Percentiles rank a stretch among this genome's conserved stretches.
Evolutionary conservation across 495 filamentous ascomycete genomes (phyloP).

Genomic region (Immersiella caudata): DNA sequence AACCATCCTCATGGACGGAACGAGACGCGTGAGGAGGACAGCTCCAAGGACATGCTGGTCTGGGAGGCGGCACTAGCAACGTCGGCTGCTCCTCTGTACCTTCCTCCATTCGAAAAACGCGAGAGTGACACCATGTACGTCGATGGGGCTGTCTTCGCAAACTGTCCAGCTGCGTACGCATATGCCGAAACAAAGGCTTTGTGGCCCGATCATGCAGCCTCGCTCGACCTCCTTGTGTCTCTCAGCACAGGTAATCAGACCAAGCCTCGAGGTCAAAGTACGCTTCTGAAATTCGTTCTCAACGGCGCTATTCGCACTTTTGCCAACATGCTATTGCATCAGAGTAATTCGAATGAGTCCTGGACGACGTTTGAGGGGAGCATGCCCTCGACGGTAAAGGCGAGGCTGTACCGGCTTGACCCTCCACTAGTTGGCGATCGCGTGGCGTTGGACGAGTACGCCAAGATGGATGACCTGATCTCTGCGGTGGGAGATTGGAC

Average conservation of each 20-base stretch:
- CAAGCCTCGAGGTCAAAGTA: neutral
- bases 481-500: neutral
- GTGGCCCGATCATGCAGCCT: neutral
- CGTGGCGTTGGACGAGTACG: neutral
- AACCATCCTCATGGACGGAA: neutral
- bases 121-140: neutral
- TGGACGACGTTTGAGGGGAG: neutral
- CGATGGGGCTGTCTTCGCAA: neutral
- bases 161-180: neutral
- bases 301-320: neutral
- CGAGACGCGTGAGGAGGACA: neutral
- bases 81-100: neutral
- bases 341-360: conserved; percentile 1
- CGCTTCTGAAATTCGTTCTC: conserved; percentile 3
- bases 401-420: neutral
- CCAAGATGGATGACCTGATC: neutral
- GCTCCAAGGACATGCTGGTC: neutral
- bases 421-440: conserved; percentile 1
- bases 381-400: neutral
- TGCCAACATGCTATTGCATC: conserved; percentile 1
- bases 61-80: conserved; percentile 1
- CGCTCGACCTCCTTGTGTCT: neutral
- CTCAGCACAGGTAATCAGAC: conserved; percentile 1
- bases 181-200: neutral
- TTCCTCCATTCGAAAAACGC: neutral